Evolutionary conservation across 192 early-diverging fungal species (phyloP), one percentile per base, ranked within the genome.

Genomic region (Coemansia sp.): DNA sequence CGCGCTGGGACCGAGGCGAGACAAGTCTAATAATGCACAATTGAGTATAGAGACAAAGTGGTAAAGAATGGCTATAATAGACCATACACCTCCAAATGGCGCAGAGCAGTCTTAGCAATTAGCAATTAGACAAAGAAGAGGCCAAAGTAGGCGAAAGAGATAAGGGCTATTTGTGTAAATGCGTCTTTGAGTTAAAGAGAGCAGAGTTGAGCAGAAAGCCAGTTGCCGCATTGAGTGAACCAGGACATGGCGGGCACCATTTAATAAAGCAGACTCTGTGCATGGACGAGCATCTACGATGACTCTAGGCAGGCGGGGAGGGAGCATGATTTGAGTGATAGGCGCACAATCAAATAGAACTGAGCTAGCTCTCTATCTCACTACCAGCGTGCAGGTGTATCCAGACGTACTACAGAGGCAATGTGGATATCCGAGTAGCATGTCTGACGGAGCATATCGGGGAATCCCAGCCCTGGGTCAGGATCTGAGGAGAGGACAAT

Each of bases 11-110:
- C n/a, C 11, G 21, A 63, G 19, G 33, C 31, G 45, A 37, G 59
- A n/a, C 39, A 37, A 64, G 63, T 70, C 69, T 64, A 66, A 59
- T 70, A 70, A 70, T 70, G 69, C 69, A 70, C 69, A 70, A 70
- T 70, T 51, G 62, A 16, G 29, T 19, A 54, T 54, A 31, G 29
- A 54, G 51, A 33, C 51, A 54, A 54, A 54, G 51, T 9, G 51
- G 51, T 33, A 54, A 17, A 54, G 51, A 54, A 54, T 54, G 29
- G 27, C 27, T 17, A 54, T 33, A 54, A 54, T 54, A 54, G n/a
- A 48, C 17, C 46, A 48, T 19, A 21, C 51, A 33, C 51, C 51
- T 14, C 51, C 29, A 27, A 33, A 54, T 54, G 51, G 51, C 46
- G 46, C 46, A 48, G 19, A 48, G 7, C 19, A 48, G 46, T 19